Percentiles rank a stretch among this genome's conserved stretches.
Conservation (phyloP, 1,284 basidiomycete species). For the Cerrena zonata region DNA sequence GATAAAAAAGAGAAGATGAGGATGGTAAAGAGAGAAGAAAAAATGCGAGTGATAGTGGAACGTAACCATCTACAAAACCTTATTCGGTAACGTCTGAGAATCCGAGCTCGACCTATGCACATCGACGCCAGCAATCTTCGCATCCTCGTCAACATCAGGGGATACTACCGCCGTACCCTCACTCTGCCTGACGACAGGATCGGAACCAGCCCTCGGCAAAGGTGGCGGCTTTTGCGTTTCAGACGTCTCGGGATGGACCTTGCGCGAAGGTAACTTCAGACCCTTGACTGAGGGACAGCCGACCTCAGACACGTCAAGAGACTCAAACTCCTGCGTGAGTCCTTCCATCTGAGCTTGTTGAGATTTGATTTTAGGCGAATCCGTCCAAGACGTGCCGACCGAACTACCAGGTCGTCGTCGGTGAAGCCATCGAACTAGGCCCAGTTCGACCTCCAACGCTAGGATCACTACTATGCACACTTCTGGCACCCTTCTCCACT, state of each 20-base stretch:
- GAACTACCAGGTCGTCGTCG: constrained; percentile 14
- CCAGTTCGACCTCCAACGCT: constrained; percentile 7
- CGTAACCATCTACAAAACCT: neutral
- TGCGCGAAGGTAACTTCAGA: neutral
- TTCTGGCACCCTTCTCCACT: too few species aligned
- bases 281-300: neutral
- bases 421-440: constrained; percentile 9
- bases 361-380: constrained; percentile 13
- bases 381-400: constrained; percentile 22
- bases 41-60: too few species aligned
- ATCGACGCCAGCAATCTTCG: neutral
- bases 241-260: neutral
- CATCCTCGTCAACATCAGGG: too few species aligned
- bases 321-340: constrained; percentile 11
- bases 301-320: constrained; percentile 5
- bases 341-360: constrained; percentile 8
- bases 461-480: constrained; percentile 13
- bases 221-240: constrained; percentile 7
- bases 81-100: neutral
- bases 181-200: constrained; percentile 13
- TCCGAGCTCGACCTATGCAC: neutral
- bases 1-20: too few species aligned
- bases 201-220: constrained; percentile 20
- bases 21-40: too few species aligned
- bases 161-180: too few species aligned